These are phyloP conservation scores for Leccinum sublutescens DNA, from an alignment of 768 basidiomycete species.

Conservation along the genomic window DNA sequence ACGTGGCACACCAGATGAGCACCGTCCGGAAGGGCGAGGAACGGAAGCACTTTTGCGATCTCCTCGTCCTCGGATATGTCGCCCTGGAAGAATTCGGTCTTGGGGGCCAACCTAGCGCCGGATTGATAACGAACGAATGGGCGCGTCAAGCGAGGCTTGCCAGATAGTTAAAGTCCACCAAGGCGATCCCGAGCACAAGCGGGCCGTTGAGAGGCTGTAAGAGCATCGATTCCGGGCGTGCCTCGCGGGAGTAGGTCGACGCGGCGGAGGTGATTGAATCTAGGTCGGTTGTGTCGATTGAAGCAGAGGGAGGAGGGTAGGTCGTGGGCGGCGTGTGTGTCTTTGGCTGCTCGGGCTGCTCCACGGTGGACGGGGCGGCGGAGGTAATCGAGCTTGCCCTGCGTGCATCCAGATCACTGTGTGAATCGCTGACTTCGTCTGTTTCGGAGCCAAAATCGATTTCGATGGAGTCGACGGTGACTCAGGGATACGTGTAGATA, in stretches of 20 bases:
- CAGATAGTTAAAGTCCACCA: conserved; percentile 95
- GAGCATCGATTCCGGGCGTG: conserved; percentile 76
- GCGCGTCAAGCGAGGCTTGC: conserved; percentile 41
- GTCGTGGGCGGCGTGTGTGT: conserved; percentile 17
- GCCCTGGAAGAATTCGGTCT: conserved; percentile 80
- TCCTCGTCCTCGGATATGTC: conserved; percentile 85
- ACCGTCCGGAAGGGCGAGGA: conserved; percentile 95
- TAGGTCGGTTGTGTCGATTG: conserved; percentile 42
- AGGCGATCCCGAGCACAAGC: conserved; percentile 79
- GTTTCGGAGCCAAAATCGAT: conserved; percentile 54
- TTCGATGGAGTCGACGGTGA: conserved; percentile 43
- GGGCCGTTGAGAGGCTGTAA: conserved; percentile 54
- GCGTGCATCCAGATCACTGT: conserved; percentile 31
- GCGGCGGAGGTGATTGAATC: conserved; percentile 62
- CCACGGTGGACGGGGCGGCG: conserved; percentile 45
- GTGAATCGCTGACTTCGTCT: conserved; percentile 53
- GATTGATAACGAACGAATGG: conserved; percentile 13
- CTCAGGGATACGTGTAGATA: too few relatives aligned
- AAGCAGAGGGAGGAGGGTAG: conserved; percentile 54
- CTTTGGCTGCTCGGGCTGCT: conserved; percentile 37
- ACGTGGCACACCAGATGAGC: conserved; percentile 72
- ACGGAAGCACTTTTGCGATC: conserved; percentile 81
- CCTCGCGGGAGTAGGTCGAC: conserved; percentile 57
- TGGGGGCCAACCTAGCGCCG: conserved; percentile 75
- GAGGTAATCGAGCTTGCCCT: conserved; percentile 54